These are phyloP conservation scores for Solanum neorickii DNA, from an alignment of 257 asterid genomes.

Conservation along the genomic window DNA sequence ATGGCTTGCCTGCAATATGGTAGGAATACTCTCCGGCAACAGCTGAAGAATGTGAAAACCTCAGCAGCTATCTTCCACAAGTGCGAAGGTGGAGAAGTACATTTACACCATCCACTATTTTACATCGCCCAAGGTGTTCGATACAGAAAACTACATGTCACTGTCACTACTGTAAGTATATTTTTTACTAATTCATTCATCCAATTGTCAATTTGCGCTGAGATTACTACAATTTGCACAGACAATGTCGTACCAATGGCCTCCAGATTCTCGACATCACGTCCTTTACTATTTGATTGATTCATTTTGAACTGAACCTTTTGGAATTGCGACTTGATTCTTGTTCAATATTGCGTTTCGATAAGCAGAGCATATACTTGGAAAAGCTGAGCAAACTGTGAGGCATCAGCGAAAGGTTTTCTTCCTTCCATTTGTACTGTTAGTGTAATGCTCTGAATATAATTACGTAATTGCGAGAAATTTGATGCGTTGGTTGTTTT, in stretches of 20 bases:
- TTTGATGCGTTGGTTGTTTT: neutral
- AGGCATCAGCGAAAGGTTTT: constrained; percentile 87
- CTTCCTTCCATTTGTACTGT: neutral
- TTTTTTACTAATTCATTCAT: neutral
- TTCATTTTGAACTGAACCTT: neutral
- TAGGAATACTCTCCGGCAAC: neutral
- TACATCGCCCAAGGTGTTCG: constrained; percentile 28
- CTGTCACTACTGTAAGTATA: constrained; percentile 25
- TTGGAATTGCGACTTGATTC: neutral
- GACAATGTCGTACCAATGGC: neutral
- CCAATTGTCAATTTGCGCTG: neutral
- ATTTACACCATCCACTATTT: constrained; percentile 22
- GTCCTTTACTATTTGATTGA: neutral
- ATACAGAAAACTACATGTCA: constrained; percentile 33
- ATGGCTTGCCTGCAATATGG: neutral
- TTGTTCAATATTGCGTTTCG: neutral
- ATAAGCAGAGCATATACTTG: constrained; percentile 40
- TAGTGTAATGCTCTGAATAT: neutral
- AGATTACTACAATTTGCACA: neutral
- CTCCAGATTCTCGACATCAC: too few species aligned
- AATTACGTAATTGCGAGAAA: neutral
- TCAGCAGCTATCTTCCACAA: neutral
- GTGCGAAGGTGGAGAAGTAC: neutral
- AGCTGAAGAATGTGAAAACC: neutral
- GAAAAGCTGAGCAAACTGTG: constrained; percentile 84